A percentile compares a stretch with the other conserved stretches of the same genome.
Evolutionary conservation across 257 asterid species (phyloP).

Genomic region (Solanum raphanifolium): DNA sequence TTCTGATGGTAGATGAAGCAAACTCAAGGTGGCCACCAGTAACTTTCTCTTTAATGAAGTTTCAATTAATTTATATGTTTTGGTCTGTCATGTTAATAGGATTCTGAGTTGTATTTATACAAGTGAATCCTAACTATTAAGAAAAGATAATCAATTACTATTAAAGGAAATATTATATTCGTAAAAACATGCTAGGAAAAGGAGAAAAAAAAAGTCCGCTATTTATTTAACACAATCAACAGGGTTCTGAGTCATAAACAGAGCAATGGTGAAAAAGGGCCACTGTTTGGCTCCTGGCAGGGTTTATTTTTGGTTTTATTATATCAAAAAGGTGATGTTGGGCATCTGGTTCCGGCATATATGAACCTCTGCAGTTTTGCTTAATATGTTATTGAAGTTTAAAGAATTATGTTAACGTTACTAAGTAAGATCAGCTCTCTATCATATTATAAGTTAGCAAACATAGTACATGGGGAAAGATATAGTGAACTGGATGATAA

Average conservation of each 20-base stretch:
- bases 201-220: neutral
- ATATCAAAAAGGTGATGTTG: neutral
- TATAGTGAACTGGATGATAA: neutral
- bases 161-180: neutral
- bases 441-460: neutral
- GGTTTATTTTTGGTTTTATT: neutral
- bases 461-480: neutral
- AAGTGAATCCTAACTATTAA: neutral
- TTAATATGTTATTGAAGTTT: neutral
- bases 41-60: neutral
- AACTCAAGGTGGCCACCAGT: neutral
- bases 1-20: neutral
- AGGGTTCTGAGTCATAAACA: neutral
- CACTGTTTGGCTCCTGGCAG: neutral
- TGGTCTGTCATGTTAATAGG: neutral
- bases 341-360: neutral
- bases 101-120: neutral
- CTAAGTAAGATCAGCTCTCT: neutral
- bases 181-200: neutral
- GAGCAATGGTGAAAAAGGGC: neutral
- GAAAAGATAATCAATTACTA: neutral
- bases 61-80: neutral
- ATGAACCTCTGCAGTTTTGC: neutral
- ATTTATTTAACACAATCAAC: neutral
- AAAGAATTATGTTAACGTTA: neutral